Evolutionary conservation across 805 yeast genomes (phyloP).

Genomic region (Wickerhamomyces alni): DNA sequence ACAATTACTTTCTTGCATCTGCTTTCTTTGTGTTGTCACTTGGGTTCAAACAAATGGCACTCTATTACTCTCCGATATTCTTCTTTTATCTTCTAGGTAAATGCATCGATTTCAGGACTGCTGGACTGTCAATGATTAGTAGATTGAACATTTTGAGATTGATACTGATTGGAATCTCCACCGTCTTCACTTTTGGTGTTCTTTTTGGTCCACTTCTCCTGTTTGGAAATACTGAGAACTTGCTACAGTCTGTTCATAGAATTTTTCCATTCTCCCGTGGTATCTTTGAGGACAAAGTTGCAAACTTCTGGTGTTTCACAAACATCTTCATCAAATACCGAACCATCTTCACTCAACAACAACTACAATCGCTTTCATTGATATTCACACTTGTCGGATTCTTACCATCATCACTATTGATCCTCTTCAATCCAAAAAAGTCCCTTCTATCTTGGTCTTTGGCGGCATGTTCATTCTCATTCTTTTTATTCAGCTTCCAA

Average conservation of each 20-base stretch:
- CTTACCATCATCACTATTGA: constrained; percentile 47
- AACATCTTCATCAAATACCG: constrained; percentile 73
- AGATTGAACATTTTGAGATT: constrained; percentile 53
- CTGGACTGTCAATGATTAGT: constrained; percentile 22
- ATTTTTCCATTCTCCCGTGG: constrained; percentile 93
- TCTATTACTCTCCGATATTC: constrained; percentile 86
- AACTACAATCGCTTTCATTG: constrained; percentile 56
- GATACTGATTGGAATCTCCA: constrained; percentile 56
- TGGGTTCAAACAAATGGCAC: constrained; percentile 91
- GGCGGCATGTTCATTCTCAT: constrained; percentile 79
- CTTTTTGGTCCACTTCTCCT: constrained; percentile 58
- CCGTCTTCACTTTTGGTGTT: constrained; percentile 44
- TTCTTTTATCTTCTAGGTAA: constrained; percentile 72
- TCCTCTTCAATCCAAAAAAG: constrained; percentile 47
- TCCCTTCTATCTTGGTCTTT: constrained; percentile 63
- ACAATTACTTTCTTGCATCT: constrained; percentile 62
- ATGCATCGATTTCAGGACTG: constrained; percentile 22
- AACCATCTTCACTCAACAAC: constrained; percentile 41
- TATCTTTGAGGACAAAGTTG: constrained; percentile 94
- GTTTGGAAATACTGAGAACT: constrained; percentile 32
- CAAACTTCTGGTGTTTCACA: constrained; percentile 96
- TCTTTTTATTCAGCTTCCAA: constrained; percentile 86
- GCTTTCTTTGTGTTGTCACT: constrained; percentile 72
- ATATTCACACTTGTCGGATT: constrained; percentile 46
- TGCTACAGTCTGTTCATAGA: constrained; percentile 54